Conservation (phyloP, 2,329 filamentous ascomycete genomes). For the Gyromitra esculenta region DNA sequence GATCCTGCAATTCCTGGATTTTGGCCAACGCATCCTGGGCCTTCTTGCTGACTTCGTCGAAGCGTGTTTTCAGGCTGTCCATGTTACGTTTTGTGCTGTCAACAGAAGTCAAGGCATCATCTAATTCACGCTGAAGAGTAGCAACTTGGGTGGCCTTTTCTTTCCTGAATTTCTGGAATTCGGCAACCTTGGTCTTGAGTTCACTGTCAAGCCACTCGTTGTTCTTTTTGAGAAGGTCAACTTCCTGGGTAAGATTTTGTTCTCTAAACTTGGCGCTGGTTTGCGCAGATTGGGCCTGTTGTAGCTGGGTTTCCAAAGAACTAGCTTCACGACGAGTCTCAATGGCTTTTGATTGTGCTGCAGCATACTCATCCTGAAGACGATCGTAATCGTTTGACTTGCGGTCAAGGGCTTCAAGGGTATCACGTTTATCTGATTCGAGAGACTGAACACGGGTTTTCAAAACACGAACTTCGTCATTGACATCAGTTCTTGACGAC, state of each 20-base stretch:
- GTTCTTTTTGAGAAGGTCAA: slow-evolving; percentile 86
- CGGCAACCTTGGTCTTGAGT: slow-evolving; percentile 86
- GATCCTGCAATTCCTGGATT: slow-evolving; percentile 85
- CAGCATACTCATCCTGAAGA: slow-evolving; percentile 83
- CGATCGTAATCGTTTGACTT: slow-evolving; percentile 88
- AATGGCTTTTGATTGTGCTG: slow-evolving; percentile 87
- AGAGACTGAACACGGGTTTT: slow-evolving; percentile 85
- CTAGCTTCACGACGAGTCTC: slow-evolving; percentile 85
- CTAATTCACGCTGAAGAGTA: slow-evolving; percentile 85
- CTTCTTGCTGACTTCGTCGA: slow-evolving; percentile 86
- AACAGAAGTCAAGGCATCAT: slow-evolving; percentile 80
- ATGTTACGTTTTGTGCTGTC: slow-evolving; percentile 60
- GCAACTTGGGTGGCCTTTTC: slow-evolving; percentile 91
- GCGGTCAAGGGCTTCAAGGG: slow-evolving; percentile 85
- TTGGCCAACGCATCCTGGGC: slow-evolving; percentile 83
- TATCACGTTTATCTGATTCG: slow-evolving; percentile 91
- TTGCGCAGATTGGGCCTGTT: slow-evolving; percentile 80
- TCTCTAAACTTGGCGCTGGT: slow-evolving; percentile 89
- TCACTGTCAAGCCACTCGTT: slow-evolving; percentile 94
- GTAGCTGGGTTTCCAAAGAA: slow-evolving; percentile 81
- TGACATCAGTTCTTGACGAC: slow-evolving; percentile 76
- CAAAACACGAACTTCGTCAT: slow-evolving; percentile 78
- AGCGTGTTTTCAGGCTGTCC: slow-evolving; percentile 76
- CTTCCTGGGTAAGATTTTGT: slow-evolving; percentile 87
- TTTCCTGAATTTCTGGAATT: slow-evolving; percentile 89